These are phyloP conservation scores for Allium cepa DNA, from an alignment of 106 monocot species.

Conservation along the genomic window DNA sequence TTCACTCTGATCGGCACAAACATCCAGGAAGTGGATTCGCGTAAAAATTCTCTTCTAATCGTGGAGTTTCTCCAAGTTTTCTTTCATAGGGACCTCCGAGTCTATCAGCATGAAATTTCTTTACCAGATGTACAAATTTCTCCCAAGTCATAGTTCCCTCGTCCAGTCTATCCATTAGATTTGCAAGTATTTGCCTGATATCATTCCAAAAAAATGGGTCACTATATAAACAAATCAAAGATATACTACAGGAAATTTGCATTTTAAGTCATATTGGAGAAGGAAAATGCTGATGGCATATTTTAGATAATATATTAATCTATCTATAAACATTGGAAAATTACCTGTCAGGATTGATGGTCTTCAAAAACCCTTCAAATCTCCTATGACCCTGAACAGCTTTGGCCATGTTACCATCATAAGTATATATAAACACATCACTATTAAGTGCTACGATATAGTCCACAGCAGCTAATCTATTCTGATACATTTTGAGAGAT, in stretches of 20 bases:
- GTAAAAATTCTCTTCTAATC: slow-evolving; percentile 48
- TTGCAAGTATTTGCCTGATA: slow-evolving; percentile 26
- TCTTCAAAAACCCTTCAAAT: slow-evolving; percentile 45
- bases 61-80: slow-evolving; percentile 10
- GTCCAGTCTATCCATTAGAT: slow-evolving; percentile 49
- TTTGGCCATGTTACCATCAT: slow-evolving; percentile 59
- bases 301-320: too few relatives aligned
- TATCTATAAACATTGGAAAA: background rate
- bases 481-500: slow-evolving; percentile 29
- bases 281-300: too few relatives aligned
- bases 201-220: too few relatives aligned
- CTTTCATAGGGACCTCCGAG: slow-evolving; percentile 53
- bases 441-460: slow-evolving; percentile 41
- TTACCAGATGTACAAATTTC: slow-evolving; percentile 26
- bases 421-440: slow-evolving; percentile 51
- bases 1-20: background rate
- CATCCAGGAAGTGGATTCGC: slow-evolving; percentile 67
- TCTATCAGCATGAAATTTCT: slow-evolving; percentile 21
- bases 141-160: slow-evolving; percentile 26
- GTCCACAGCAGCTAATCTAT: slow-evolving; percentile 39
- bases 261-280: too few relatives aligned
- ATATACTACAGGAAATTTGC: too few relatives aligned
- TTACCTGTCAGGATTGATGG: slow-evolving; percentile 49
- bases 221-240: too few relatives aligned
- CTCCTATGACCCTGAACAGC: slow-evolving; percentile 42